Percentiles rank a stretch among this genome's conserved stretches.
These are phyloP conservation scores for Kluyveromyces dobzhanskii DNA, from an alignment of 805 yeast species.

Conservation along the genomic window DNA sequence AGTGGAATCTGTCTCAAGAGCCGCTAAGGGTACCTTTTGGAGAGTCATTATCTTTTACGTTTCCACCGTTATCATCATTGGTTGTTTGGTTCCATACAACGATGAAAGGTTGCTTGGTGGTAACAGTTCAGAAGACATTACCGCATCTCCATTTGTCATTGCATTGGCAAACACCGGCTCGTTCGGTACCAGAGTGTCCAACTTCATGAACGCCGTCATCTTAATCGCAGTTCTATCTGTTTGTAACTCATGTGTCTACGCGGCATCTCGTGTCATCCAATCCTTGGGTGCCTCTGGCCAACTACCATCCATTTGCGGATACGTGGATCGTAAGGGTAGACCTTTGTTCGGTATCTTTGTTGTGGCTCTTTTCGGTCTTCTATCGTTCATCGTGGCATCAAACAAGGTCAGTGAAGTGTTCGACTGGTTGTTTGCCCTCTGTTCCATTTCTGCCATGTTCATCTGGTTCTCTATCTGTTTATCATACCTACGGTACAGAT, in stretches of 20 bases:
- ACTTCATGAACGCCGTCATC: constrained; percentile 59
- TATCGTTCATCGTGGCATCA: constrained; percentile 50
- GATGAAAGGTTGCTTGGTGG: constrained; percentile 36
- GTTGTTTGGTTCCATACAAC: constrained; percentile 39
- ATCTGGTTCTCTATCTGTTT: constrained; percentile 56
- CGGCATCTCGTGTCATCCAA: constrained; percentile 55
- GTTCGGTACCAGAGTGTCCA: constrained; percentile 41
- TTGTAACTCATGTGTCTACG: constrained; percentile 62
- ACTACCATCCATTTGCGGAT: constrained; percentile 49
- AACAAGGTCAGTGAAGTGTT: constrained; percentile 45
- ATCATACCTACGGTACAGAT: constrained; percentile 54
- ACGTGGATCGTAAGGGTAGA: constrained; percentile 58
- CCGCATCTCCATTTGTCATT: constrained; percentile 73
- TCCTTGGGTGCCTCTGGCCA: constrained; percentile 56
- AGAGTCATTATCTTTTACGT: constrained; percentile 42
- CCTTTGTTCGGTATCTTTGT: constrained; percentile 50
- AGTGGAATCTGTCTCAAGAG: constrained; percentile 41
- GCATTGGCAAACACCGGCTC: constrained; percentile 59
- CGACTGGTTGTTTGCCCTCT: constrained; percentile 54
- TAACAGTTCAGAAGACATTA: constrained; percentile 43
- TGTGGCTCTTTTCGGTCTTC: constrained; percentile 45
- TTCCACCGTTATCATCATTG: constrained; percentile 35
- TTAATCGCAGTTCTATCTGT: constrained; percentile 60
- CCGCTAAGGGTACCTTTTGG: constrained; percentile 50
- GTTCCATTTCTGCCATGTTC: constrained; percentile 54